Conservation (phyloP, 805 yeast genomes). For the Ogataea degrootiae region DNA sequence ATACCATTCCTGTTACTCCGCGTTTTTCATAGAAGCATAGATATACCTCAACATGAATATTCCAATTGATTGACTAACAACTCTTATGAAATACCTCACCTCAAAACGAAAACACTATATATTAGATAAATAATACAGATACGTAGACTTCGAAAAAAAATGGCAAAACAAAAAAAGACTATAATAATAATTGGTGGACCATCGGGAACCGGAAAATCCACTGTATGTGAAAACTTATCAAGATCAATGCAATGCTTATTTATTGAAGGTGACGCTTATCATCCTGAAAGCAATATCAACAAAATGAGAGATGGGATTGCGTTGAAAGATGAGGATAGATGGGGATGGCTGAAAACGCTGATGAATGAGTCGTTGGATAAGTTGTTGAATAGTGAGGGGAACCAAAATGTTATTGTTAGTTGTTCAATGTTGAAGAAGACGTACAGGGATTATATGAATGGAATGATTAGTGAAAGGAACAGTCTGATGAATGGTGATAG, state of each 20-base stretch:
- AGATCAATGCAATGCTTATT: conserved; percentile 45
- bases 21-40: too few species aligned
- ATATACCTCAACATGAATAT: too few species aligned
- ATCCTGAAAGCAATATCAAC: conserved; percentile 62
- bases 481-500: conserved; percentile 6
- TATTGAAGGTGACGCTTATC: conserved; percentile 83
- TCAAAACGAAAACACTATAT: too few species aligned
- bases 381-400: conserved; percentile 27
- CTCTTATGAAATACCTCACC: too few species aligned
- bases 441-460: conserved; percentile 62
- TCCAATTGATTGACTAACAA: too few species aligned
- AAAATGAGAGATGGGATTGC: conserved; percentile 85
- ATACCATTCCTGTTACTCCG: too few species aligned
- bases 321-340: conserved; percentile 82
- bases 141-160: background rate
- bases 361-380: conserved; percentile 34
- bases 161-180: background rate
- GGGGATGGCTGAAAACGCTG: conserved; percentile 76
- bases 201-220: conserved; percentile 92
- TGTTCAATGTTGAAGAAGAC: conserved; percentile 79
- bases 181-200: conserved; percentile 80
- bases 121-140: background rate
- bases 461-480: conserved; percentile 17
- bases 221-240: conserved; percentile 57
- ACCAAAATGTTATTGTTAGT: conserved; percentile 45